These are phyloP conservation scores for Cryptosporidium sp. DNA, from an alignment of 169 alveolate genomes.

Conservation along the genomic window DNA sequence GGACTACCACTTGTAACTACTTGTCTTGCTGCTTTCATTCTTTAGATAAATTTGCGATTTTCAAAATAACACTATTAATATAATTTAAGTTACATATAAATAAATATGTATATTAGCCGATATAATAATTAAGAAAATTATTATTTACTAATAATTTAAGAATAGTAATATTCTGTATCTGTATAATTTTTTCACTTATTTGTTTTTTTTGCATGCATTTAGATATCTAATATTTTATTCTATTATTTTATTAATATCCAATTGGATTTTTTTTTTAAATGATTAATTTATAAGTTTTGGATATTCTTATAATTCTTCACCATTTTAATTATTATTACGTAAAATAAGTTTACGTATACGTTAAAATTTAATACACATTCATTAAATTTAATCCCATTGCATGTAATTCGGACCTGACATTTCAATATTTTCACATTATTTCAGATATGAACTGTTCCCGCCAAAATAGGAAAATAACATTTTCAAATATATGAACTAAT, in stretches of 20 bases:
- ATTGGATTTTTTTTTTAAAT: no score
- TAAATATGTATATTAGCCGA: no score
- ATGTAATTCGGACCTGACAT: background rate
- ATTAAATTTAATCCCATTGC: background rate
- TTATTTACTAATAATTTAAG: background rate
- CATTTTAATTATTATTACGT: no score
- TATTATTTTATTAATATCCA: no score
- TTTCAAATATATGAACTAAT: no score
- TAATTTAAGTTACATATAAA: no score
- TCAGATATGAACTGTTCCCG: background rate
- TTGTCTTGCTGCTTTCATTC: conserved; percentile 48
- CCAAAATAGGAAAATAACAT: background rate
- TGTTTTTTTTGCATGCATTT: background rate
- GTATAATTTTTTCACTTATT: background rate
- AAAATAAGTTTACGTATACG: background rate
- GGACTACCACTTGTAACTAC: conserved; percentile 58
- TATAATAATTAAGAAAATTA: no score
- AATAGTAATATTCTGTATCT: no score
- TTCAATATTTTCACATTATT: no score
- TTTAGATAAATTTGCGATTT: background rate
- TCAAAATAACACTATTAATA: background rate
- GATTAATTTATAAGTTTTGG: background rate
- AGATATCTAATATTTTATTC: background rate
- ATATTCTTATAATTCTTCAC: background rate
- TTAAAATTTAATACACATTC: no score